Evolutionary conservation across 352 stramenopile species (phyloP).

Genomic region (Phytophthora melonis): DNA sequence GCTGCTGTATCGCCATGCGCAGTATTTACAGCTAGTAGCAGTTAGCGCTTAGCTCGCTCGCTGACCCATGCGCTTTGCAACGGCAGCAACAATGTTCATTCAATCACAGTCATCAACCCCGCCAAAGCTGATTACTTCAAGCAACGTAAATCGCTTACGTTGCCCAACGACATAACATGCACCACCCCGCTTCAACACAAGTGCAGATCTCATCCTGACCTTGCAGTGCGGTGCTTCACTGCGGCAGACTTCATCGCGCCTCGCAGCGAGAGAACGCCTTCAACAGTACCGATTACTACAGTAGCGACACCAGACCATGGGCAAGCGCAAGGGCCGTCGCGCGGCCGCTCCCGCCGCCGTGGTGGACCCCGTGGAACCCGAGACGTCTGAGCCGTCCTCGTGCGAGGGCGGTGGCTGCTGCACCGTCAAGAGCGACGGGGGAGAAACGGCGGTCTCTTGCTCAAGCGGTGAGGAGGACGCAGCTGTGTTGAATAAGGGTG

Average conservation of each 20-base stretch:
- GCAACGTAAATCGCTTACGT: neutral
- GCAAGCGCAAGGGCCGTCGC: slow-evolving; percentile 22
- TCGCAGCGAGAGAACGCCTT: neutral
- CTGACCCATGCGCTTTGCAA: no score
- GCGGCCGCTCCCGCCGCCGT: neutral
- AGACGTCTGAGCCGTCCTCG: slow-evolving; percentile 1
- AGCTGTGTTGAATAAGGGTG: neutral
- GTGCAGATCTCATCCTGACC: slow-evolving; percentile 9
- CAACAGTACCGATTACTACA: neutral
- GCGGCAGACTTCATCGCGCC: slow-evolving; percentile 16
- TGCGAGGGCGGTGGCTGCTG: slow-evolving; percentile 8
- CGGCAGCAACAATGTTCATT: neutral
- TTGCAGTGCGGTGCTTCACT: neutral
- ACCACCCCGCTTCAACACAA: slow-evolving; percentile 1
- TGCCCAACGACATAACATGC: neutral
- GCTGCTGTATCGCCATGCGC: no score
- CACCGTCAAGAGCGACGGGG: slow-evolving; percentile 31
- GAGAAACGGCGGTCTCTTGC: slow-evolving; percentile 35
- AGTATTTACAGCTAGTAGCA: no score
- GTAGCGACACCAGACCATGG: slow-evolving; percentile 6
- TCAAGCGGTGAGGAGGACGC: slow-evolving; percentile 31
- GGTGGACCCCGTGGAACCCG: neutral
- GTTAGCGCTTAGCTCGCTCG: no score
- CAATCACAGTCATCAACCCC: neutral
- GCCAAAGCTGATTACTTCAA: neutral